Base-by-base conservation (phyloP, 2,329 filamentous ascomycete genomes). In the Diatrype stigma region DNA sequence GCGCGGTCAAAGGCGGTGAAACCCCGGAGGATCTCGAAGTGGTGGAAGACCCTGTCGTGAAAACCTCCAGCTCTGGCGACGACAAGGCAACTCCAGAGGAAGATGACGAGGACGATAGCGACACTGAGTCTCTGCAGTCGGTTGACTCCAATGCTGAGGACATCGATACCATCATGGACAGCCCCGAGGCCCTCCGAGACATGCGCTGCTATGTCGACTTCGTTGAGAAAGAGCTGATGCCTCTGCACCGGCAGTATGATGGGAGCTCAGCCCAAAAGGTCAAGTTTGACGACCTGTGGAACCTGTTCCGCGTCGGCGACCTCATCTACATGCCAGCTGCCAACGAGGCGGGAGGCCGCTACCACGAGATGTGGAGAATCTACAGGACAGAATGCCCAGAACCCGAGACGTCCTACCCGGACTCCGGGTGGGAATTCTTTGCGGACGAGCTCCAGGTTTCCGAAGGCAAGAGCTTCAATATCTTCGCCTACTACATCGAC, bases 121-220 rank as follows among this genome's bases (percentile, higher is more conserved):
- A 70, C 14, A 56, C 51, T 0, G 65, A 66, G 22, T 72, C 69
- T 1, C 49, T 70, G 4, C 46, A 59, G 6, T 71, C 70, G 0
- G 62, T 71, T 2, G 69, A 72, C 51, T 71, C 69, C 0, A 67
- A 69, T 37, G 67, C 63, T 5, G 65, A 67, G 47, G 66, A 72
- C 50, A 58, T 67, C 30, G 67, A 70, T 28, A 54, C 56, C 2
- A 57, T 70, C 48, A 71, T 72, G 67, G 66, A 73, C 46, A 70
- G 66, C 49, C 59, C 65, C 1, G 70, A 73, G 48, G 70, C 70
- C 0, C 60, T 73, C 16, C 57, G 63, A 2, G 70, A 75, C 51
- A 71, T 75, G 66, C 63, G 70, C 14, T 70, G 67, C 64, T 75
- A 74, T 37, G 68, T 75, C 45, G 57, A 73, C 32, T 75, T 75